These are phyloP conservation scores for Fulvia fulva DNA, from an alignment of 2,329 filamentous ascomycete species.

Conservation along the genomic window DNA sequence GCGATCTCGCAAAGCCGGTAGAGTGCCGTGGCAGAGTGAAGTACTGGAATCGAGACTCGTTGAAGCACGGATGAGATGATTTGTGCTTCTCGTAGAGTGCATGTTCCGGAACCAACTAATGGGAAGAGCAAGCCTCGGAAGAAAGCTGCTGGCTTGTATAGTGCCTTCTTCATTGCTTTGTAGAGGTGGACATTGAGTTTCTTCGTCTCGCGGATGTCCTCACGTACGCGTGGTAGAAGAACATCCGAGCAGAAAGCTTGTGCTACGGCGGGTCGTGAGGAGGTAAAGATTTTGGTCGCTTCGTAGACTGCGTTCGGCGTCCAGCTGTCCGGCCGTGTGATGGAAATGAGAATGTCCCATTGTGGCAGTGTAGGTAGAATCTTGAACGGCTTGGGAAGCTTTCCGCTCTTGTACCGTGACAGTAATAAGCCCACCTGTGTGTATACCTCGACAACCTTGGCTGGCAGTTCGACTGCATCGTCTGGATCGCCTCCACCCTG, in stretches of 20 bases:
- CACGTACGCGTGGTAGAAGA: constrained; percentile 82
- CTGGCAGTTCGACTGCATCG: constrained; percentile 80
- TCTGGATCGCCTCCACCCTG: constrained; percentile 57
- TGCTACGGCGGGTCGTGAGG: constrained; percentile 71
- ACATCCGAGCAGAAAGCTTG: constrained; percentile 85
- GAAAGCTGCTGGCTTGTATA: constrained; percentile 93
- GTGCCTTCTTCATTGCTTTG: constrained; percentile 83
- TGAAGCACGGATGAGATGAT: constrained; percentile 85
- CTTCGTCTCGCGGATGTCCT: constrained; percentile 89
- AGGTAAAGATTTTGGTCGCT: constrained; percentile 88
- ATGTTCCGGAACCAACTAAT: constrained; percentile 77
- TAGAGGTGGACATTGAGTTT: constrained; percentile 96
- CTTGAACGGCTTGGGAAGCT: constrained; percentile 95
- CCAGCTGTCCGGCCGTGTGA: constrained; percentile 76
- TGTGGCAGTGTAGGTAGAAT: constrained; percentile 87
- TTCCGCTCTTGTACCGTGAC: constrained; percentile 91
- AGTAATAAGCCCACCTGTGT: constrained; percentile 87
- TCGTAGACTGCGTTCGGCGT: constrained; percentile 81
- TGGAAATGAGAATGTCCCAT: constrained; percentile 82
- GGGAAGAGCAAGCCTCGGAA: constrained; percentile 97
- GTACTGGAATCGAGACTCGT: constrained; percentile 79
- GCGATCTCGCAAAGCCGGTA: constrained; percentile 92
- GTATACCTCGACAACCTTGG: constrained; percentile 91
- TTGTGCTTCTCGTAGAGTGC: constrained; percentile 84
- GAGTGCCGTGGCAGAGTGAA: constrained; percentile 87